A percentile compares a stretch with the other conserved stretches of the same genome.
Evolutionary conservation across 768 basidiomycete species (phyloP).

Genomic region (Hericium coralloides): DNA sequence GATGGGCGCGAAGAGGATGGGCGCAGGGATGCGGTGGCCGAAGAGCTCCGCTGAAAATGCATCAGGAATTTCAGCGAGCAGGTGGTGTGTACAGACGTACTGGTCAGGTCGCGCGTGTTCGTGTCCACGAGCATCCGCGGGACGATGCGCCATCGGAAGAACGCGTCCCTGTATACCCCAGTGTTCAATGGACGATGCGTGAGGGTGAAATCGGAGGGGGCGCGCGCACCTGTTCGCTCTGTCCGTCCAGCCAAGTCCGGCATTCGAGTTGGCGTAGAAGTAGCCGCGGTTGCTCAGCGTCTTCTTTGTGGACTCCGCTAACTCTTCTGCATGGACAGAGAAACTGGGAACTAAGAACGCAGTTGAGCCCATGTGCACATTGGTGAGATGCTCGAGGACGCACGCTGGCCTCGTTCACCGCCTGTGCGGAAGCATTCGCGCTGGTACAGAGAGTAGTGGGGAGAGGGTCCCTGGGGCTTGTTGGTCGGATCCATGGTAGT

Average conservation of each 20-base stretch:
- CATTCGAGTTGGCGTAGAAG: slow-evolving; percentile 45
- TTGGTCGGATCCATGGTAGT: slow-evolving; percentile 35
- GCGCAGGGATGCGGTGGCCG: slow-evolving; percentile 39
- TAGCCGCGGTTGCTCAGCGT: slow-evolving; percentile 37
- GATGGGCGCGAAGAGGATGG: slow-evolving; percentile 47
- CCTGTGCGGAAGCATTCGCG: slow-evolving; percentile 38
- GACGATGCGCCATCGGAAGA: slow-evolving; percentile 46
- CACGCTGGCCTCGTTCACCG: slow-evolving; percentile 28
- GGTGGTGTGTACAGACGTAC: slow-evolving; percentile 16
- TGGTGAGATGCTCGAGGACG: slow-evolving; percentile 5
- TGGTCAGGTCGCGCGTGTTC: slow-evolving; percentile 35
- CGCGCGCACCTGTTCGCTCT: slow-evolving; percentile 32
- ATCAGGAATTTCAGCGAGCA: background rate
- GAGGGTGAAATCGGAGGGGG: background rate
- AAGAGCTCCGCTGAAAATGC: slow-evolving; percentile 21
- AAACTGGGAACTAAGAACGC: slow-evolving; percentile 27
- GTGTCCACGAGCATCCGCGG: slow-evolving; percentile 49
- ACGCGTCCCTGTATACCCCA: slow-evolving; percentile 31
- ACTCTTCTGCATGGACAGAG: slow-evolving; percentile 35
- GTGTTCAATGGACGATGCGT: background rate
- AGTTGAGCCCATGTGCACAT: background rate
- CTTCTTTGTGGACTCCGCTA: slow-evolving; percentile 31
- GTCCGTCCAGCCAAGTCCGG: slow-evolving; percentile 43
- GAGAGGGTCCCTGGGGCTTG: slow-evolving; percentile 37
- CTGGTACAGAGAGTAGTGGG: slow-evolving; percentile 43